Evolutionary conservation across 441 rosid genomes (phyloP), one percentile per base, ranked within the genome.

Genomic region (Syzygium syzygioides): DNA sequence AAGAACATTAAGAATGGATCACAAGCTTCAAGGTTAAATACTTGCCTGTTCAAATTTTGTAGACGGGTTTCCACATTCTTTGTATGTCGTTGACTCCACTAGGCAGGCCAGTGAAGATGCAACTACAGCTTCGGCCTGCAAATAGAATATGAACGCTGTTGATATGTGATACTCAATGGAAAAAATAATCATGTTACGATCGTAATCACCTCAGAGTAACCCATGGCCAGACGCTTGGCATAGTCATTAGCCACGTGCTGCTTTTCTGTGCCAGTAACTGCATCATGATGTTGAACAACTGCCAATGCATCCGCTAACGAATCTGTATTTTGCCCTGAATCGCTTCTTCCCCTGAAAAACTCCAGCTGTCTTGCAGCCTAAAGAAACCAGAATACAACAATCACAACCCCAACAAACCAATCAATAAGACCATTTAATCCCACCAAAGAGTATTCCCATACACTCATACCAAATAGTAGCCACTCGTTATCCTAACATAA

Each of bases 201-300:
- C 85, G 88, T 55, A 52, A 80, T 86, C 91, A 97, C 99, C 97
- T 97, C 97, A 28, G 88, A 88, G 90, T 96, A 96, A 90, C 99
- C 99, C 87, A 98, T 96, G 50, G 98, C 94, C 86, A 97, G 92
- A 88, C 99, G 94, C 91, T 95, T 97, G 41, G 98, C 97, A 92
- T 98, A 98, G 92, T 98, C 99, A 93, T 96, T 88, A 89, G 99
- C 99, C 90, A 98, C 99, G 50, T 98, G 99, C 87, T 98, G 99
- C 94, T 96, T 93, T 87, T 95, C 97, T 34, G 99, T 98, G 89
- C 99, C 99, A 57, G 96, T 91, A 91, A 98, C 99, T 80, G 97
- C 99, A 86, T 98, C 99, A 90, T 98, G 99, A 93, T 98, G 99
- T 89, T 98, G 99, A 86, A 98, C 97, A 92, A 95, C 95, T 80